phyloP scores from a whole-genome alignment of 768 basidiomycete genomes.

The Cyclocybe cylindracea region DNA sequence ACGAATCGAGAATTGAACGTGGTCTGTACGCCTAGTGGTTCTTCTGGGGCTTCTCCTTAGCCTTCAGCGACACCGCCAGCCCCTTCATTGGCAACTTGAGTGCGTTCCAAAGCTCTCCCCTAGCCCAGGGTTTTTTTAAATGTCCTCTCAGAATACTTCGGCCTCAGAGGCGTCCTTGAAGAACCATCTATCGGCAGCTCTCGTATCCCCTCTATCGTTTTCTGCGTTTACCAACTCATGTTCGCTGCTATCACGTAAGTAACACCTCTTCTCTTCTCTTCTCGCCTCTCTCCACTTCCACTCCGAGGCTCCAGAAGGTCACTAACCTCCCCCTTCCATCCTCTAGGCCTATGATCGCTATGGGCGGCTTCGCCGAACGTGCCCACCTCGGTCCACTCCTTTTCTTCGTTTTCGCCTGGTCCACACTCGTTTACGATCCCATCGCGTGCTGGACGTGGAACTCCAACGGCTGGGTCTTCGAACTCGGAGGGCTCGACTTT shows the following conservation, averaged over 20 bases:
- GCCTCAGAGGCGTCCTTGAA: constrained; percentile 73
- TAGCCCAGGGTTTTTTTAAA: background rate
- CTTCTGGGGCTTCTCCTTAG: constrained; percentile 95
- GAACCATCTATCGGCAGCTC: constrained; percentile 72
- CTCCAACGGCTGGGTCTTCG: constrained; percentile 64
- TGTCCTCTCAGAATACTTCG: constrained; percentile 69
- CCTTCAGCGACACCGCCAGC: constrained; percentile 79
- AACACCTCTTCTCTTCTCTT: background rate
- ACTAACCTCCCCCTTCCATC: constrained; percentile 8
- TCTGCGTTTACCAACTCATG: constrained; percentile 88
- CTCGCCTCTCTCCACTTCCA: background rate
- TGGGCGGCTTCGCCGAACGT: constrained; percentile 90
- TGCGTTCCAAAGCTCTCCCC: constrained; percentile 30
- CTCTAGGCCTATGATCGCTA: constrained; percentile 73
- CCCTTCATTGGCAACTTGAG: constrained; percentile 84
- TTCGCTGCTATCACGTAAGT: constrained; percentile 86
- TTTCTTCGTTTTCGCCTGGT: constrained; percentile 88
- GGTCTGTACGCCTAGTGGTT: constrained; percentile 67
- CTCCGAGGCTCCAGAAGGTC: no score
- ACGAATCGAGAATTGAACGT: background rate
- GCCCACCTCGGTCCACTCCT: constrained; percentile 80
- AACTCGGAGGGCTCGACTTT: constrained; percentile 83
- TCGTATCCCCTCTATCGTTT: constrained; percentile 74
- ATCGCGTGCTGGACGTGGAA: constrained; percentile 97
- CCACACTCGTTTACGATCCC: constrained; percentile 85